phyloP scores from a whole-genome alignment of 768 basidiomycete genomes.

The Russula brevipes region DNA sequence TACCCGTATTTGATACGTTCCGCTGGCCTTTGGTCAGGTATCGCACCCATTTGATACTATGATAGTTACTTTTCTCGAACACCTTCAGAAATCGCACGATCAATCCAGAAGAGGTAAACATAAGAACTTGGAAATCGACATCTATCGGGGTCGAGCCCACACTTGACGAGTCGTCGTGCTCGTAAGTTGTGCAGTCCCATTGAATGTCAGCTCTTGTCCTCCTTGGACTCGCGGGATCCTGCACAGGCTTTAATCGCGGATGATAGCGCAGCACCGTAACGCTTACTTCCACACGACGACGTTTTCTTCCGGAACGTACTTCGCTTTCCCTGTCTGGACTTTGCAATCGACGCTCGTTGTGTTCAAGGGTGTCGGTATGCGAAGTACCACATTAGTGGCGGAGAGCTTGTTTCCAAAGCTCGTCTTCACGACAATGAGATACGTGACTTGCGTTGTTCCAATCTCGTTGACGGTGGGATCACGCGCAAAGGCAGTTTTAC shows the following conservation, averaged over 20 bases:
- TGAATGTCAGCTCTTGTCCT: constrained; percentile 82
- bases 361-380: constrained; percentile 95
- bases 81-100: constrained; percentile 97
- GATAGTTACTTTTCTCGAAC: constrained; percentile 92
- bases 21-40: constrained; percentile 93
- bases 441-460: constrained; percentile 87
- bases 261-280: not conserved
- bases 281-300: constrained; percentile 97
- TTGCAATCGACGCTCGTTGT: constrained; percentile 91
- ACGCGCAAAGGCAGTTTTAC: constrained; percentile 90
- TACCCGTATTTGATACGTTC: constrained; percentile 90
- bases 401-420: constrained; percentile 90
- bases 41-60: constrained; percentile 93
- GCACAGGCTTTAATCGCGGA: constrained; percentile 1
- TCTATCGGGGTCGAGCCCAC: constrained; percentile 99
- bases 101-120: constrained; percentile 96
- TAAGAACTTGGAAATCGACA: constrained; percentile 97
- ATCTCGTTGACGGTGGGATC: constrained; percentile 89
- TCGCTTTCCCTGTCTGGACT: constrained; percentile 88
- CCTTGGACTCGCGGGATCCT: constrained; percentile 93
- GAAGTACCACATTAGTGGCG: constrained; percentile 85
- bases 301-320: constrained; percentile 95
- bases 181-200: constrained; percentile 76
- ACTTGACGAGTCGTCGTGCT: constrained; percentile 89
- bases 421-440: constrained; percentile 80